A percentile compares a stretch with the other conserved stretches of the same genome.
Evolutionary conservation across 2,329 filamentous ascomycete species (phyloP).

Genomic region (Penicillium italicum): DNA sequence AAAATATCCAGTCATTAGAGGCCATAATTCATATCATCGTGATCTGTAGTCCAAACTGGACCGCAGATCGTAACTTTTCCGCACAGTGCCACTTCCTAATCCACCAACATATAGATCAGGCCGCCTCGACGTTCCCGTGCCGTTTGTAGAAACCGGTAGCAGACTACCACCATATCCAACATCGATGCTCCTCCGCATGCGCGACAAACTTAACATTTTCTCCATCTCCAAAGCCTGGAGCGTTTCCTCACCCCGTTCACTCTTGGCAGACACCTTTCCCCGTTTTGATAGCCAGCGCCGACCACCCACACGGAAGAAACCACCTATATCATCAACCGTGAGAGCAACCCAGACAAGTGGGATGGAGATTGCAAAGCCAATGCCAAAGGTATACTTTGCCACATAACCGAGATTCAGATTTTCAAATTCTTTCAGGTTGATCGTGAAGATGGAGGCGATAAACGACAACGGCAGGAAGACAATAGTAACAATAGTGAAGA

Average conservation of each 20-base stretch:
- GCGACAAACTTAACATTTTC: slow-evolving; percentile 25
- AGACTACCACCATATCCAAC: slow-evolving; percentile 26
- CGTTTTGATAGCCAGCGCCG: slow-evolving; percentile 25
- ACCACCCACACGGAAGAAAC: slow-evolving; percentile 27
- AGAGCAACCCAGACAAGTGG: slow-evolving; percentile 49
- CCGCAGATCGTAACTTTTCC: slow-evolving; percentile 19
- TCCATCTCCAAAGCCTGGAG: slow-evolving; percentile 25
- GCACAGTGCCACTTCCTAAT: slow-evolving; percentile 6
- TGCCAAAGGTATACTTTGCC: slow-evolving; percentile 54
- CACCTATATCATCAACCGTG: slow-evolving; percentile 43
- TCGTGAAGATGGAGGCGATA: slow-evolving; percentile 55
- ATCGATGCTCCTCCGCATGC: slow-evolving; percentile 25
- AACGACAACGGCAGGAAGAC: slow-evolving; percentile 56
- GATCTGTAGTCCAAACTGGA: slow-evolving; percentile 16
- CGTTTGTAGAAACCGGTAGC: slow-evolving; percentile 28
- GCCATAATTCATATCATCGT: slow-evolving; percentile 13
- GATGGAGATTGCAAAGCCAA: slow-evolving; percentile 53
- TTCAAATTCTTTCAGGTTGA: slow-evolving; percentile 51
- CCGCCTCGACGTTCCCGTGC: slow-evolving; percentile 12
- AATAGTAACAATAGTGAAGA: slow-evolving; percentile 59
- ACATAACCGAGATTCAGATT: slow-evolving; percentile 50
- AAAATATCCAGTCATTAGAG: not conserved
- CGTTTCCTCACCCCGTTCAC: slow-evolving; percentile 1
- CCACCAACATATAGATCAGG: slow-evolving; percentile 12
- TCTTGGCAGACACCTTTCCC: not conserved